Base-by-base conservation (phyloP, 495 filamentous ascomycete species). In the Penicillium macrosclerotiorum region DNA sequence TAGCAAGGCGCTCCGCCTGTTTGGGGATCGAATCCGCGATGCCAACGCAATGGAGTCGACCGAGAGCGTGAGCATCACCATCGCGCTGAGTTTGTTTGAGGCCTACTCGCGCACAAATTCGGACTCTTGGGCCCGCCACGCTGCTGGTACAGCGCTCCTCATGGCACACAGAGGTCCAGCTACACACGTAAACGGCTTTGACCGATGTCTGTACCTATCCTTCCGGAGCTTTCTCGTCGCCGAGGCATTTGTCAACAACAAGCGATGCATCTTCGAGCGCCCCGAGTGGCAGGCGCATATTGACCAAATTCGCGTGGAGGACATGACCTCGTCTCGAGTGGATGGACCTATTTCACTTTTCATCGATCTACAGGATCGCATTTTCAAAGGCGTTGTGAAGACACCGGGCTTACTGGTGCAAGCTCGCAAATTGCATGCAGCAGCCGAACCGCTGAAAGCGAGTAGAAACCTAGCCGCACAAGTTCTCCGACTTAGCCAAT, bases 121-220 rank as follows among this genome's bases (percentile, higher is more conserved):
- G 12, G 42, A 60, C 29, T 57, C 62, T 1, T 69, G 62, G 60
- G 50, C 64, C 5, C 51, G 51, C 23, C 64, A 67, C 49, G 62
- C 66, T 14, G 57, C 54, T 11, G 66, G 62, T 13, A 59, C 62
- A 7, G 57, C 51, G 12, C 27, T 55, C 4, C 47, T 66, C 5
- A 62, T 67, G 46, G 52, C 50, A 5, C 51, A 59, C n/a, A 62
- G 66, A 14, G 62, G 64, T 3, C 56, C 62, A 2, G 42, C 29
- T n/a, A 51, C 59, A 2, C 55, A 65, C 33, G 39, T 56, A 2
- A 50, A 45, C 2, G 64, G 58, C 8, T 64, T 65, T 36, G 64
- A 65, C 12, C 51, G 42, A 11, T 45, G 45, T 16, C 36, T 69
- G 0, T 64, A 68, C 23, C 33, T 60, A 13, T 60, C 57, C 18